A percentile compares a stretch with the other conserved stretches of the same genome.
Conservation (phyloP, 1,284 basidiomycete species). For the Irpex lacteus region DNA sequence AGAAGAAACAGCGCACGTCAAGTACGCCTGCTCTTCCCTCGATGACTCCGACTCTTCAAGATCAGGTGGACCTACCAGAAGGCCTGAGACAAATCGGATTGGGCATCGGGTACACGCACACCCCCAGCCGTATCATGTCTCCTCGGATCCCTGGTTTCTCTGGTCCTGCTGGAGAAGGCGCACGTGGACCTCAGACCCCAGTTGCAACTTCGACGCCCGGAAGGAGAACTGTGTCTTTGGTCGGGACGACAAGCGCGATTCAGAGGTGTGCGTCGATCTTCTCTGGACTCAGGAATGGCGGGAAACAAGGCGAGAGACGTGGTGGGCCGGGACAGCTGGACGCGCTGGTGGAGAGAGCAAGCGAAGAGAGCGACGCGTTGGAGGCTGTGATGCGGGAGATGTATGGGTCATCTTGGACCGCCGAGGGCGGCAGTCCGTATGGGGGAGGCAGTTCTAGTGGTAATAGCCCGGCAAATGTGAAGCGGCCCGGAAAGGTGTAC, state of each 20-base stretch:
- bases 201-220: not conserved
- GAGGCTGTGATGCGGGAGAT: constrained; percentile 30
- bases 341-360: constrained; percentile 6
- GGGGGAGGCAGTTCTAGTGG: not conserved
- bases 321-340: not conserved
- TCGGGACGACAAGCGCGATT: constrained; percentile 8
- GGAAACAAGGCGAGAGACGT: not conserved
- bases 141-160: not conserved
- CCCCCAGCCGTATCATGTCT: not conserved
- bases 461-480: not conserved
- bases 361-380: constrained; percentile 25
- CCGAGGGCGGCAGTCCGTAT: constrained; percentile 5
- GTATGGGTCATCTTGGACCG: constrained; percentile 25
- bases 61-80: constrained; percentile 34
- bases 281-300: not conserved
- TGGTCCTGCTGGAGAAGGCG: not conserved
- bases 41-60: constrained; percentile 6
- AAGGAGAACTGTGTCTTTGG: not conserved
- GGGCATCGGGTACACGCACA: constrained; percentile 51
- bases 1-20: constrained; percentile 29
- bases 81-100: constrained; percentile 51
- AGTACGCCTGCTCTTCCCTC: constrained; percentile 24
- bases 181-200: not conserved
- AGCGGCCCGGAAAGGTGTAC: constrained; percentile 11
- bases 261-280: constrained; percentile 9